Percentiles rank a stretch among this genome's conserved stretches.
These are phyloP conservation scores for Coccomyxa sp. DNA, from an alignment of 139 green algal species.

Conservation along the genomic window DNA sequence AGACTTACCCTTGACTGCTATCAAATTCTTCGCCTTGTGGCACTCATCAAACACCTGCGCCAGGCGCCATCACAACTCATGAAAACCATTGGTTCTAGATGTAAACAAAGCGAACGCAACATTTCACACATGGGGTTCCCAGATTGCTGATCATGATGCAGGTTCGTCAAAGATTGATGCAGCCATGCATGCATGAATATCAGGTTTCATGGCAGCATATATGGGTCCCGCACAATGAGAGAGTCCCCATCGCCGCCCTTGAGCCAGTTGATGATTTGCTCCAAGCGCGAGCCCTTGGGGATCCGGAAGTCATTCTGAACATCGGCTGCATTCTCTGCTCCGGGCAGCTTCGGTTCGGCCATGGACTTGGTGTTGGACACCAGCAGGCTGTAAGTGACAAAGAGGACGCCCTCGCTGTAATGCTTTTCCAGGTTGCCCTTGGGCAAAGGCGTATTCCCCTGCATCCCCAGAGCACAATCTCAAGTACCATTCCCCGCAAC, in stretches of 20 bases:
- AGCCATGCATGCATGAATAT: no score
- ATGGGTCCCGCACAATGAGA: slow-evolving; percentile 22
- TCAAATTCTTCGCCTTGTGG: slow-evolving; percentile 92
- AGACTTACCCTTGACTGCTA: slow-evolving; percentile 24
- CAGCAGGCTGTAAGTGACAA: slow-evolving; percentile 60
- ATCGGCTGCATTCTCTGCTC: neutral
- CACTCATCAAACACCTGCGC: slow-evolving; percentile 62
- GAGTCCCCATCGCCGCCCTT: slow-evolving; percentile 7
- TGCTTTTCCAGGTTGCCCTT: slow-evolving; percentile 31
- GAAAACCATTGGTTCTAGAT: no score
- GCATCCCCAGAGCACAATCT: neutral
- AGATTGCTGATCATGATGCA: no score
- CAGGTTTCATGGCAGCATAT: no score
- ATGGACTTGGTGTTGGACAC: neutral
- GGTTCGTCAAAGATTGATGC: no score
- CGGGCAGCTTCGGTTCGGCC: neutral
- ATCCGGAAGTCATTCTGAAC: slow-evolving; percentile 9
- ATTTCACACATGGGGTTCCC: no score
- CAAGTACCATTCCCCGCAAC: no score
- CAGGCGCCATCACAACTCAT: no score
- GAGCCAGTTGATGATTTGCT: slow-evolving; percentile 63
- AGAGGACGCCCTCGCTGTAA: slow-evolving; percentile 58
- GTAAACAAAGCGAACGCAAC: no score
- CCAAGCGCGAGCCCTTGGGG: slow-evolving; percentile 25
- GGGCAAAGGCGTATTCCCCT: slow-evolving; percentile 31